These are phyloP conservation scores for Oryza australiensis DNA, from an alignment of 176 grass and related monocot species.

Conservation along the genomic window DNA sequence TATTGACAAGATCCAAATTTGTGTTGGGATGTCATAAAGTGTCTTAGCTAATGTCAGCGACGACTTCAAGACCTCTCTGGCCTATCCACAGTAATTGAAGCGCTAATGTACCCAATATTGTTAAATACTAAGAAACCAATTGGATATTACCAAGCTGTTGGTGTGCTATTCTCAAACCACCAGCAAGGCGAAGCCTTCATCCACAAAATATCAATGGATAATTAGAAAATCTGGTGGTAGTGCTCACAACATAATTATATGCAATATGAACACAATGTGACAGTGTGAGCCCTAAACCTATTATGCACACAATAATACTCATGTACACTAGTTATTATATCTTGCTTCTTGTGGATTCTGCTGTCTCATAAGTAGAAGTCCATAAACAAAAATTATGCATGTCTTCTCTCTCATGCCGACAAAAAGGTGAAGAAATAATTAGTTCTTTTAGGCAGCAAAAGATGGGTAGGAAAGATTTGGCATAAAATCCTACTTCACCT, in stretches of 20 bases:
- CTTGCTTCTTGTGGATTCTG: conserved; percentile 94
- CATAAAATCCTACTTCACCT: conserved; percentile 52
- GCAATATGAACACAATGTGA: neutral
- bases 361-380: conserved; percentile 92
- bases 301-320: conserved; percentile 4
- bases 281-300: neutral
- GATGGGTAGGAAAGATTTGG: neutral
- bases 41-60: conserved; percentile 92
- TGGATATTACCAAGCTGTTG: conserved; percentile 97
- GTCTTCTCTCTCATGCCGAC: conserved; percentile 92
- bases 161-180: conserved; percentile 97
- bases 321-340: conserved; percentile 4
- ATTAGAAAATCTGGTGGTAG: conserved; percentile 18
- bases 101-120: conserved; percentile 87
- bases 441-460: neutral
- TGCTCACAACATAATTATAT: neutral
- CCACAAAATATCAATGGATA: conserved; percentile 9
- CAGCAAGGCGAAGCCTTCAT: conserved; percentile 85
- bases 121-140: conserved; percentile 97
- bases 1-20: conserved; percentile 97
- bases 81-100: conserved; percentile 81
- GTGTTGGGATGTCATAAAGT: conserved; percentile 94
- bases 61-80: conserved; percentile 96
- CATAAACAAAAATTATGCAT: conserved; percentile 93
- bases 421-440: conserved; percentile 34